Percentiles rank a stretch among this genome's conserved stretches.
Evolutionary conservation across 345 rosid genomes (phyloP).

Genomic region (Eucalyptus caleyi): DNA sequence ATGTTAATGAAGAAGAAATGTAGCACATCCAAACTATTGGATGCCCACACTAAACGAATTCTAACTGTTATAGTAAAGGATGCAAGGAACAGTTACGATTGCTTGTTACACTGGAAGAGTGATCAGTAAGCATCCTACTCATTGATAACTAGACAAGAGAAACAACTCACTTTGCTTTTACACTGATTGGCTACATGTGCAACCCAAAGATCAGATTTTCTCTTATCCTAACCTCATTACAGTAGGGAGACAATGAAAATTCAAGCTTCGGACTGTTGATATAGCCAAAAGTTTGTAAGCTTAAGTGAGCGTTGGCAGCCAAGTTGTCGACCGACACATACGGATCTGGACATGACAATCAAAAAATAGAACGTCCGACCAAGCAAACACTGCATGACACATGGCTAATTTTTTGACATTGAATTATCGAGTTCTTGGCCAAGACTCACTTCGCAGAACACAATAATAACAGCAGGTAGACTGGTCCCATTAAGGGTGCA

Average conservation of each 20-base stretch:
- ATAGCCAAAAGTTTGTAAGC: not conserved
- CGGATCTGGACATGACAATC: not conserved
- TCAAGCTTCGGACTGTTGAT: not conserved
- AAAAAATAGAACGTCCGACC: not conserved
- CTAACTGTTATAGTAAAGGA: not conserved
- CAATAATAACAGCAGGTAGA: not conserved
- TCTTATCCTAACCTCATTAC: not conserved
- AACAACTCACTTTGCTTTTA: not conserved
- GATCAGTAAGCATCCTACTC: not conserved
- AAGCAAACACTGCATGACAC: not conserved
- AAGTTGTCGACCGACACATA: not conserved
- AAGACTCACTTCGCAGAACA: not conserved
- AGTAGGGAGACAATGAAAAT: not conserved
- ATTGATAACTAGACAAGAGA: not conserved
- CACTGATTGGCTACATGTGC: not conserved
- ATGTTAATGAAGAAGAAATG: not conserved
- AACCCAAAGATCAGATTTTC: not conserved
- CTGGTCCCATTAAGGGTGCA: not conserved
- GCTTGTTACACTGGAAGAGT: not conserved
- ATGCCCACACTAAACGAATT: not conserved
- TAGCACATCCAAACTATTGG: not conserved
- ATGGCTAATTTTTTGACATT: not conserved
- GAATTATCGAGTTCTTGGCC: not conserved
- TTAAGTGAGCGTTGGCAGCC: not conserved
- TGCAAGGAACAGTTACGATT: not conserved